Conservation (phyloP, 495 filamentous ascomycete genomes). For the Penicillium silybi region DNA sequence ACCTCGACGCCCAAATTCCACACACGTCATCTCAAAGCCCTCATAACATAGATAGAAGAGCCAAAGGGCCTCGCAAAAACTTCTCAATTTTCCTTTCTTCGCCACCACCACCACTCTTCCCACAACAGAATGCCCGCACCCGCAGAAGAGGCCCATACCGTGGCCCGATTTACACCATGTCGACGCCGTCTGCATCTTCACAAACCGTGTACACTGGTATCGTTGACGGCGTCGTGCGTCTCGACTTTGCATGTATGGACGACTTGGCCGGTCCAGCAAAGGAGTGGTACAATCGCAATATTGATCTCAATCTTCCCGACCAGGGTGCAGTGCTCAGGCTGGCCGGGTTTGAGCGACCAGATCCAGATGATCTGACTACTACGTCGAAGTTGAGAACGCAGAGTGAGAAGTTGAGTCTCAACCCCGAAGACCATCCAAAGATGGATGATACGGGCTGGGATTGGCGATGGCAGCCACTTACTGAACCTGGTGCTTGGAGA, state of each 20-base stretch:
- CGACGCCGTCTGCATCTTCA: conserved; percentile 51
- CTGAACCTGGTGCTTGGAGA: conserved; percentile 34
- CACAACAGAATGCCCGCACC: conserved; percentile 2
- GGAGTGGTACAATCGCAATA: conserved; percentile 33
- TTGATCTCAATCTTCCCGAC: conserved; percentile 16
- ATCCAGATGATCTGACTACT: conserved; percentile 26
- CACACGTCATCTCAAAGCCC: background rate
- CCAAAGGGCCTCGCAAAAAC: conserved; percentile 23
- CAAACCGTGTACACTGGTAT: conserved; percentile 57
- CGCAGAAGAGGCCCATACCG: conserved; percentile 27
- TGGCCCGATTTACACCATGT: conserved; percentile 57
- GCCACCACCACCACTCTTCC: conserved; percentile 8
- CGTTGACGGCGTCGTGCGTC: conserved; percentile 46
- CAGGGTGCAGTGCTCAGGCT: conserved; percentile 21
- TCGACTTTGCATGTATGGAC: conserved; percentile 51
- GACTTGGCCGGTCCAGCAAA: conserved; percentile 30
- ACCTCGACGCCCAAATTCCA: conserved; percentile 25
- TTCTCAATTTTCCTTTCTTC: conserved; percentile 40
- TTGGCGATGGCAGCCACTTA: conserved; percentile 32
- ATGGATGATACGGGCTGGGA: conserved; percentile 36
- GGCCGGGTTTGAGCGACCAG: conserved; percentile 42
- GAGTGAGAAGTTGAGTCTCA: conserved; percentile 23
- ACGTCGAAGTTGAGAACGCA: conserved; percentile 37
- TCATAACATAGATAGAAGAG: background rate
- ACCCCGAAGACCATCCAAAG: conserved; percentile 4